These are phyloP conservation scores for Stellera chamaejasme DNA, from an alignment of 345 rosid genomes.

Conservation along the genomic window DNA sequence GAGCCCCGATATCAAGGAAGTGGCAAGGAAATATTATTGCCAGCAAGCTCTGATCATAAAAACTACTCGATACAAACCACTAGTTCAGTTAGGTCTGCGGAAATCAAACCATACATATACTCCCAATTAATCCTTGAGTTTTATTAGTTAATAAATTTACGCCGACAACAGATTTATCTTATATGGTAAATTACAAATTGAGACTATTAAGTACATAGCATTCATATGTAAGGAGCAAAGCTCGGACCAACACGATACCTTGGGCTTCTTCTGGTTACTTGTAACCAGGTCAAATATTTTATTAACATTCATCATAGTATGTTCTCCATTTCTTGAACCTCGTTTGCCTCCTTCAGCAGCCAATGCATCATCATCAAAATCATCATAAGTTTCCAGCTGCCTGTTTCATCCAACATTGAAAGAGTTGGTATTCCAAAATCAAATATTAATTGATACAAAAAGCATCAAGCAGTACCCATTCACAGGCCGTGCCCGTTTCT, in stretches of 20 bases:
- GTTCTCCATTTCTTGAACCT: constrained; percentile 20
- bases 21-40: too few relatives aligned
- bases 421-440: constrained; percentile 14
- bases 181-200: too few relatives aligned
- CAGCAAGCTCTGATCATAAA: too few relatives aligned
- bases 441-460: constrained; percentile 8
- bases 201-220: too few relatives aligned
- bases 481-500: constrained; percentile 40
- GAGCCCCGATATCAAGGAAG: too few relatives aligned
- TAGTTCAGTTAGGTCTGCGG: too few relatives aligned
- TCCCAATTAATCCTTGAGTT: too few relatives aligned
- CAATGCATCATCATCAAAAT: constrained; percentile 66
- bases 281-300: constrained; percentile 45
- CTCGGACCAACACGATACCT: constrained; percentile 30
- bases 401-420: constrained; percentile 28
- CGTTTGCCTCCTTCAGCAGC: constrained; percentile 22
- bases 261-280: constrained; percentile 42
- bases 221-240: neutral
- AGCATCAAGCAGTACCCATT: constrained; percentile 41
- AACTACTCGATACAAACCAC: too few relatives aligned
- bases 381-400: constrained; percentile 69
- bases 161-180: too few relatives aligned
- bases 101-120: too few relatives aligned
- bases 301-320: constrained; percentile 19
- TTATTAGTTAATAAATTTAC: too few relatives aligned